phyloP scores from a whole-genome alignment of 345 rosid genomes.

The Excoecaria agallocha region DNA sequence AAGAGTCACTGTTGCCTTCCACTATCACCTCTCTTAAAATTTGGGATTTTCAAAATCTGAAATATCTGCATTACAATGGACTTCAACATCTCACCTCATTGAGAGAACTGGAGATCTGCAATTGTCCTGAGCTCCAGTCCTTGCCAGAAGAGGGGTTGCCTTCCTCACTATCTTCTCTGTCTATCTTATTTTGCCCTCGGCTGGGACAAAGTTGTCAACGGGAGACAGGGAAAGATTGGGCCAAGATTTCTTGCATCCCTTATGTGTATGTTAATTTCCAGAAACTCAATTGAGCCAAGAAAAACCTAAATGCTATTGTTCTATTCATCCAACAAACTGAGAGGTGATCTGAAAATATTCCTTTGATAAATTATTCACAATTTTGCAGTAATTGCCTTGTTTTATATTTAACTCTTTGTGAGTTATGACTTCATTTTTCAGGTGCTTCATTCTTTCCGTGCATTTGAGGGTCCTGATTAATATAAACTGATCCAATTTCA shows the following conservation, averaged over 20 bases:
- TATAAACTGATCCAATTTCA: not conserved
- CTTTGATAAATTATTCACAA: not conserved
- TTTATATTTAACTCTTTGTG: not conserved
- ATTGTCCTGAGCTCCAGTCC: slow-evolving; percentile 14
- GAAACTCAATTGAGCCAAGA: not conserved
- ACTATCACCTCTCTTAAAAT: slow-evolving; percentile 13
- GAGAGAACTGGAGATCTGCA: slow-evolving; percentile 4
- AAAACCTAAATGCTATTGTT: not conserved
- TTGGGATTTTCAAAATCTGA: slow-evolving; percentile 15
- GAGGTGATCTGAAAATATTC: not conserved
- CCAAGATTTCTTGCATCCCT: slow-evolving; percentile 1
- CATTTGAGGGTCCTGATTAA: not conserved
- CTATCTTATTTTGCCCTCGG: not conserved
- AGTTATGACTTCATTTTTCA: not conserved
- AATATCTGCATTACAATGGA: not conserved
- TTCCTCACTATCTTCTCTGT: slow-evolving; percentile 4
- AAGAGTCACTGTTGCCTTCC: slow-evolving; percentile 9
- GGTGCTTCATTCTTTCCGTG: not conserved
- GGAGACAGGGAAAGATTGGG: slow-evolving; percentile 6
- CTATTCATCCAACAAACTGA: not conserved
- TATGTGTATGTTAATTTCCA: not conserved
- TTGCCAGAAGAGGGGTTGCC: slow-evolving; percentile 9
- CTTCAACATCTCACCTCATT: slow-evolving; percentile 14
- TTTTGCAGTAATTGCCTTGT: not conserved
- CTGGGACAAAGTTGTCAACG: slow-evolving; percentile 10